Base-by-base conservation (phyloP, 176 grass and related monocot species). In the Cenchrus fungigraminus region DNA sequence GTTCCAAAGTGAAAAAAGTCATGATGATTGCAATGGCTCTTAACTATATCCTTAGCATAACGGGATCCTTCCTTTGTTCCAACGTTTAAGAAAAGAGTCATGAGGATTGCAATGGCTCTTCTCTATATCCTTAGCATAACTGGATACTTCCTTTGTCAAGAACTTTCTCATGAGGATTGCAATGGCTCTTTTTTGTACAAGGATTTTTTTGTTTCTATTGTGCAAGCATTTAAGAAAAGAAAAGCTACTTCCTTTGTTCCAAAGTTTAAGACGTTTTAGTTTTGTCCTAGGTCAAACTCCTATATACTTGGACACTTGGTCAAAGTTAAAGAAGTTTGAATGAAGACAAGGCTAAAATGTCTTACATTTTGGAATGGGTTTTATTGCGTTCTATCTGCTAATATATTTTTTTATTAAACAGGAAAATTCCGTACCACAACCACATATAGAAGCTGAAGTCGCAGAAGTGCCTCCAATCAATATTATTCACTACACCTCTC, bases 401-500 rank as follows among this genome's bases (percentile, higher is more conserved):
- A 82, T 65, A 76, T 81, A 42, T 6, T 74, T 72, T 37, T 37
- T 10, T 79, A 53, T 57, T 81, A 50, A 77, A 82, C 88, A 94
- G 94, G 92, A 97, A 77, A 89, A 81, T 90, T 32, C 71, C 19
- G 29, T 84, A 72, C 74, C 46, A 89, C 62, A 55, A 40, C 63
- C 37, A 40, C 80, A 84, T 46, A 43, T 75, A 79, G 79, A 84
- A 75, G 45, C 70, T 13, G 89, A 91, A 90, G 71, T 20, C 84
- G 79, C 50, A 57, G 84, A 96, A 67, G 45, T 72, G 54, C 74
- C 81, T 66, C 77, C 77, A 49, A 79, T 81, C 25, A 90, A 86
- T 83, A 72, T 29, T 65, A 82, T 87, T 45, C 85, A 92, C 71
- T 62, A 88, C 78, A 75, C 52, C 77, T 89, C 94, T 90, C 84